phyloP scores from a whole-genome alignment of 768 basidiomycete genomes.

The Coprinopsis marcescibilis region DNA sequence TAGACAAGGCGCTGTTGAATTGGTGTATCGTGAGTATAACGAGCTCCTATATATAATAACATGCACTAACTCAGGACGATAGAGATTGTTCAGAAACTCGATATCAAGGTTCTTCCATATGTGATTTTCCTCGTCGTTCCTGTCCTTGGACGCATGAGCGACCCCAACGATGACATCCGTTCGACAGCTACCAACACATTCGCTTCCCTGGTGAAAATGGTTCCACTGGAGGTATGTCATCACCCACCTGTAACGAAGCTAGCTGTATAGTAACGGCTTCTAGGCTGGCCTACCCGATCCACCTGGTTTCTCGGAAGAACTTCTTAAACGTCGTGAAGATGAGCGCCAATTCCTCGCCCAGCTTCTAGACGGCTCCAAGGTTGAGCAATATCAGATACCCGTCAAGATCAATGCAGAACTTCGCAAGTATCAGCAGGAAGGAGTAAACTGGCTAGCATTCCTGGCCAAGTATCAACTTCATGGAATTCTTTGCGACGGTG shows the following conservation, averaged over 20 bases:
- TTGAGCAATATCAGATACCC: constrained; percentile 84
- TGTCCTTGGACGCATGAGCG: constrained; percentile 95
- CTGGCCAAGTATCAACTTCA: constrained; percentile 96
- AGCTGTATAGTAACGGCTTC: not conserved
- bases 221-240: constrained; percentile 80
- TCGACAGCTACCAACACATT: constrained; percentile 96
- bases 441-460: constrained; percentile 98
- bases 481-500: constrained; percentile 96
- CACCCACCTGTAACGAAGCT: not conserved
- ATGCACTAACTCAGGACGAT: not conserved
- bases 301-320: constrained; percentile 81
- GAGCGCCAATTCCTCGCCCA: constrained; percentile 93
- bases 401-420: constrained; percentile 88
- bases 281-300: constrained; percentile 97
- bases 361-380: constrained; percentile 90
- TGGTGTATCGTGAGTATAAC: constrained; percentile 77
- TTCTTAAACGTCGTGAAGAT: constrained; percentile 77
- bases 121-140: constrained; percentile 96
- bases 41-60: not conserved
- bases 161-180: constrained; percentile 85
- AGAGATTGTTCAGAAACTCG: constrained; percentile 91
- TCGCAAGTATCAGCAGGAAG: constrained; percentile 96
- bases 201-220: constrained; percentile 96
- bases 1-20: constrained; percentile 85
- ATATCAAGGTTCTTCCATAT: constrained; percentile 93